Base-by-base conservation (phyloP, 2,329 filamentous ascomycete genomes). In the Alternaria metachromatica region DNA sequence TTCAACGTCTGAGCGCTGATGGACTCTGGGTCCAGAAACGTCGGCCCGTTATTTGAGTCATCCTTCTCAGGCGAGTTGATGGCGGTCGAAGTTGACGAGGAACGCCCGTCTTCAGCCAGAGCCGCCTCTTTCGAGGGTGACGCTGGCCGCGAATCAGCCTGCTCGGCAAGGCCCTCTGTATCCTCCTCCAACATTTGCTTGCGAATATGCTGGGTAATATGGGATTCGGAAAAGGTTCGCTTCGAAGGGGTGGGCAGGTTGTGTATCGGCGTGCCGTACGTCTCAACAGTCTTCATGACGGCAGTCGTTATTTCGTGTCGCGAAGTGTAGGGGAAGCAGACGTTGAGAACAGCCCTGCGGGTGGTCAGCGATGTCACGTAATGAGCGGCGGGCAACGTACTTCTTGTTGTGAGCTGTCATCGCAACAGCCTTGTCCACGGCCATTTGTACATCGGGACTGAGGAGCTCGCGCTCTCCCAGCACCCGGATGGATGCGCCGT, bases 251-350 rank as follows among this genome's bases (percentile, higher is more conserved):
- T 86, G 13, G 86, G 85, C 18, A 91, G 85, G 56, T 66, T 75
- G 50, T 73, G 72, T 18, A 92, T 84, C 6, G 93, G 92, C 55
- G 87, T 89, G 63, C 92, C 92, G 80, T 93, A 98, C 63, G 97
- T 92, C 62, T 92, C 86, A 9, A 99, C 94, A 0, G 95, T 97
- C 45, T 90, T 89, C 67, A 92, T 90, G 69, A 99, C 92, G 6
- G 95, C 93, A 4, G 92, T 89, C 0, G 95, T 96, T 70, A 99
- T 98, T 78, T 99, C 96, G 75, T 97, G 94, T 68, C 96, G 88
- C 5, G 94, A 97, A 0, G 96, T 98, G 77, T 99, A 99, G 0
- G 96, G 96, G 75, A 98, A 98, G 84, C 96, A 99, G 67, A 99
- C 94, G 78, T 99, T 99, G 55, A 99, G 84, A 28, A 91, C 86